A percentile compares a stretch with the other conserved stretches of the same genome.
Evolutionary conservation across 768 basidiomycete species (phyloP).

Genomic region (Paxillus rubicundulus): DNA sequence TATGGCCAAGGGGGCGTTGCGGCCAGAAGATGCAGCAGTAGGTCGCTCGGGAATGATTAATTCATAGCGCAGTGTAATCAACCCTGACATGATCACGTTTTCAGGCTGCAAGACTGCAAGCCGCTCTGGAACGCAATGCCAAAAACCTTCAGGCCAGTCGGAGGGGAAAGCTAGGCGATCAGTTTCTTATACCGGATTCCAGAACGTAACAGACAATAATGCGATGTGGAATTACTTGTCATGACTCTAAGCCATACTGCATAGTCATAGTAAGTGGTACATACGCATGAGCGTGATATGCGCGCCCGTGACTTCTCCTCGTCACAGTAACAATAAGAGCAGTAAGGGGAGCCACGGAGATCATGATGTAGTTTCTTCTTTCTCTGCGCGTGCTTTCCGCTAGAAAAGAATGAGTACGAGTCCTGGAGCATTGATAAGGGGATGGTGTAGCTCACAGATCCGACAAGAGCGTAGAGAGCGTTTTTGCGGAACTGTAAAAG

Average conservation of each 20-base stretch:
- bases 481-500: constrained; percentile 77
- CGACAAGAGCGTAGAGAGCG: constrained; percentile 64
- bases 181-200: constrained; percentile 20
- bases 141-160: constrained; percentile 29
- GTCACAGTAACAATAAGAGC: neutral
- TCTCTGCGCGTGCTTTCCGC: constrained; percentile 66
- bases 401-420: constrained; percentile 23
- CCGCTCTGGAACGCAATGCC: constrained; percentile 51
- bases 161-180: constrained; percentile 21
- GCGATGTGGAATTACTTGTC: constrained; percentile 8
- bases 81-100: neutral
- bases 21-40: constrained; percentile 82
- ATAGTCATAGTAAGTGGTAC: constrained; percentile 22
- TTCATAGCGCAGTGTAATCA: neutral
- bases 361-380: constrained; percentile 48
- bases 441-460: constrained; percentile 56
- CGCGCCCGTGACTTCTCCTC: constrained; percentile 1
- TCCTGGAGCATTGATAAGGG: neutral
- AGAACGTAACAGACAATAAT: constrained; percentile 6
- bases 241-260: constrained; percentile 15
- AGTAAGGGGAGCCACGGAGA: constrained; percentile 1
- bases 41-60: constrained; percentile 23
- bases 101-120: constrained; percentile 69
- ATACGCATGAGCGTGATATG: constrained; percentile 15
- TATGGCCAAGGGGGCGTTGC: constrained; percentile 83